Evolutionary conservation across 345 rosid species (phyloP).

Genomic region (Pistacia atlantica): DNA sequence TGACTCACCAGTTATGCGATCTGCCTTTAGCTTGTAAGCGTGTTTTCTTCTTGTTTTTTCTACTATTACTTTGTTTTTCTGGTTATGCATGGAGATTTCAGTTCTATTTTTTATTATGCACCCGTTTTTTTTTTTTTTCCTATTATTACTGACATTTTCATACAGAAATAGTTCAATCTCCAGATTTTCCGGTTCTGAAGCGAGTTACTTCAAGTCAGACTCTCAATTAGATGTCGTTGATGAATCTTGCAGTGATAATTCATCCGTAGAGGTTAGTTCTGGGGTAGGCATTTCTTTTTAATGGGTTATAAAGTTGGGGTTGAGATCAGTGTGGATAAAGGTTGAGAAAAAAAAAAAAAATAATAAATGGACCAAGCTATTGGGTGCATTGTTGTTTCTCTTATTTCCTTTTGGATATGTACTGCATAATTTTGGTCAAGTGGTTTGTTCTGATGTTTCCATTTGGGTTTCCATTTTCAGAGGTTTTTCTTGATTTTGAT

Average conservation of each 20-base stretch:
- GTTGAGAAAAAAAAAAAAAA: neutral
- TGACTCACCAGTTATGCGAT: conserved; percentile 48
- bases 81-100: conserved; percentile 5
- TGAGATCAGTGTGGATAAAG: conserved; percentile 1
- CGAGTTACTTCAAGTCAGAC: conserved; percentile 27
- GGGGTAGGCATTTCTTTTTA: neutral
- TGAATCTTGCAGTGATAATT: neutral
- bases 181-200: conserved; percentile 26
- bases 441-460: neutral
- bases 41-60: neutral
- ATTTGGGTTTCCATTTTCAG: neutral
- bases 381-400: neutral
- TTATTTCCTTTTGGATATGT: neutral
- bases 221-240: conserved; percentile 10
- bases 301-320: neutral
- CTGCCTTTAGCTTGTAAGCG: conserved; percentile 43
- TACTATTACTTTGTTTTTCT: neutral
- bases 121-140: conserved; percentile 17
- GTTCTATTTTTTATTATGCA: neutral
- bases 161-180: conserved; percentile 46
- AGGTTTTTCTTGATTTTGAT: neutral
- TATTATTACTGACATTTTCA: conserved; percentile 18
- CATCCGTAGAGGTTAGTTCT: conserved; percentile 41
- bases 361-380: neutral
- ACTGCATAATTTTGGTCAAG: neutral